Base-by-base conservation (phyloP, 1,139 yeast genomes). In the Suzukiozyma palmioleophila region DNA sequence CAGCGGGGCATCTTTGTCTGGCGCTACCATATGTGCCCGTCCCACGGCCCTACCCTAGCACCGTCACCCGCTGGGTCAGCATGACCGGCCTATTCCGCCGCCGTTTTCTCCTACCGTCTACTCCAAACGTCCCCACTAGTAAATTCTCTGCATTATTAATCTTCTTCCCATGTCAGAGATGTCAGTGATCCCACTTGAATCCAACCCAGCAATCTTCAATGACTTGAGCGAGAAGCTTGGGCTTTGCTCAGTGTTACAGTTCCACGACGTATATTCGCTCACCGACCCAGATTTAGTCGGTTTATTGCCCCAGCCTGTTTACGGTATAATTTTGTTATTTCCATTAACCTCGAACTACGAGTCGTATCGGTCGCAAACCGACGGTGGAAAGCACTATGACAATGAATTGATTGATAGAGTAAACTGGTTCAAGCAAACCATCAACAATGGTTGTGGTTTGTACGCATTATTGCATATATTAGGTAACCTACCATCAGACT, bases 381-480 rank as follows among this genome's bases (percentile, higher is more conserved):
- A 77, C 45, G 44, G 48, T 33, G 43, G 12, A 34, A 43, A 37
- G 38, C 48, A 32, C 35, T 51, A 53, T 22, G 38, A 47, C 53
- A 50, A 56, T 39, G 58, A 54, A 28, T 39, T 41, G 24, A 36
- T 45, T 9, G n/a, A 14, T 6, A 35, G 55, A 3, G 64, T 77
- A 9, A 53, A 67, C 22, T 90, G 97, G 97, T 81, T 79, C 52
- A 79, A 78, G 46, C 98, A 92, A 53, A 81, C 92, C 1, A 80
- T 92, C 29, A 79, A 79, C 44, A 92, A 92, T 58, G 95, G 96
- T 0, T 92, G 98, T 64, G 98, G 98, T 4, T 75, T 94, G 35
- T 88, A 85, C 61, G 98, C 96, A 0, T 62, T 92, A 36, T 63
- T 92, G 25, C 97, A 92, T 53, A 70, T 86, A 0, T 61, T 88